Evolutionary conservation across 441 rosid species (phyloP).

Genomic region (Populus trichocarpa): DNA sequence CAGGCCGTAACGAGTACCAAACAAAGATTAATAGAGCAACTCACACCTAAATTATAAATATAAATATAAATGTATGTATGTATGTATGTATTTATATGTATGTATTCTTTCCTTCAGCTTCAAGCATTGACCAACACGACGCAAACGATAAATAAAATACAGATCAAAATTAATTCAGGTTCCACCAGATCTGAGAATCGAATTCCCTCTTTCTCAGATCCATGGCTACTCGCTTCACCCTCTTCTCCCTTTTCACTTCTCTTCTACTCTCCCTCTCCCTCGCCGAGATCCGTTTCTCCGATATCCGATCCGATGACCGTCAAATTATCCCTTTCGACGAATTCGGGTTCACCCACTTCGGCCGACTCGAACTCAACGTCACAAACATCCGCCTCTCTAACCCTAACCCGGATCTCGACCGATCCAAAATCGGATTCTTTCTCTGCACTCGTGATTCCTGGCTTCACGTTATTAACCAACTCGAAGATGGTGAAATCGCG

Average conservation of each 20-base stretch:
- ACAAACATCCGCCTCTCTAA: constrained; percentile 47
- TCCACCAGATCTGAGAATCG: constrained; percentile 7
- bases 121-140: not conserved
- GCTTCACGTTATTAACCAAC: constrained; percentile 69
- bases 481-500: constrained; percentile 64
- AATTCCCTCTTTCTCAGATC: not conserved
- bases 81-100: too few relatives aligned
- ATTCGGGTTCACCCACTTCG: constrained; percentile 85
- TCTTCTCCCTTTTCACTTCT: constrained; percentile 17
- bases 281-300: constrained; percentile 71
- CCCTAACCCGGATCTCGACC: constrained; percentile 58
- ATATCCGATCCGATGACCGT: constrained; percentile 70
- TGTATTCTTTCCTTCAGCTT: not conserved
- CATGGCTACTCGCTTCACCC: constrained; percentile 33
- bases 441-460: constrained; percentile 86
- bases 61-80: too few relatives aligned
- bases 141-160: not conserved
- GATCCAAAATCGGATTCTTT: constrained; percentile 72
- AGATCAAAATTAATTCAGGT: too few relatives aligned
- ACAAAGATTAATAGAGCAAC: too few relatives aligned
- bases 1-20: too few relatives aligned
- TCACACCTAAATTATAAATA: too few relatives aligned
- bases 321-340: constrained; percentile 67
- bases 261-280: constrained; percentile 28
- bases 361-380: constrained; percentile 69